Percentiles rank a stretch among this genome's conserved stretches.
These are phyloP conservation scores for Cyberlindnera xishuangbannaensis DNA, from an alignment of 805 yeast genomes.

Conservation along the genomic window DNA sequence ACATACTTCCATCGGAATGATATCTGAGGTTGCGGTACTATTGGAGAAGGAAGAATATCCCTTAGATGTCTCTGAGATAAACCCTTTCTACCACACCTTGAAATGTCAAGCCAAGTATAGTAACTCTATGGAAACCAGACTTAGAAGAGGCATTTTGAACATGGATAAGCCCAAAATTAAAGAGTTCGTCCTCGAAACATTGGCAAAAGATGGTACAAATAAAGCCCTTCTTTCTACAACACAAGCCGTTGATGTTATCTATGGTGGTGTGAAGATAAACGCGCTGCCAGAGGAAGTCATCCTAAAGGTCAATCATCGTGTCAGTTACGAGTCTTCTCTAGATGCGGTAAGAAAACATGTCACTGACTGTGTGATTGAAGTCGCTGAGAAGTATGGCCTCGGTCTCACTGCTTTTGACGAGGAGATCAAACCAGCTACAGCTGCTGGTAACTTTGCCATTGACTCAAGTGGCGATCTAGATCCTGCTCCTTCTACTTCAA, in stretches of 20 bases:
- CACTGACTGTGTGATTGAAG: conserved; percentile 6
- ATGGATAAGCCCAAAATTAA: conserved; percentile 30
- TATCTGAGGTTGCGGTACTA: conserved; percentile 37
- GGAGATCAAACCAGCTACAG: conserved; percentile 2
- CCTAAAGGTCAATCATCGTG: conserved; percentile 56
- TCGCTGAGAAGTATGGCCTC: conserved; percentile 10
- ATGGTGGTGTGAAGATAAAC: conserved; percentile 71
- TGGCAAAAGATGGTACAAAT: conserved; percentile 10
- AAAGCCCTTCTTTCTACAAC: conserved; percentile 16
- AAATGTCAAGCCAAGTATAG: conserved; percentile 55
- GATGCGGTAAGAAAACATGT: conserved; percentile 20
- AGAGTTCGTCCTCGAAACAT: conserved; percentile 24
- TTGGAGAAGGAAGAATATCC: conserved; percentile 41
- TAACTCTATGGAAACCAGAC: conserved; percentile 13
- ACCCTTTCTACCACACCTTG: conserved; percentile 53
- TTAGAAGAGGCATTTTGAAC: conserved; percentile 26
- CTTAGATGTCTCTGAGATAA: conserved; percentile 32
- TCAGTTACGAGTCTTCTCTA: conserved; percentile 50
- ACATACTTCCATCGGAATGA: conserved; percentile 42
- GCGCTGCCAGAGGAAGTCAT: conserved; percentile 60
- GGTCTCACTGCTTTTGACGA: conserved; percentile 11
- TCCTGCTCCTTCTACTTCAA: conserved; percentile 13
- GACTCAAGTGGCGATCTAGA: conserved; percentile 6
- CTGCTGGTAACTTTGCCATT: conserved; percentile 7
- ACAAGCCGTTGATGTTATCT: conserved; percentile 30